Base-by-base conservation (phyloP, 2,329 filamentous ascomycete genomes). In the Cladosporium sp. region DNA sequence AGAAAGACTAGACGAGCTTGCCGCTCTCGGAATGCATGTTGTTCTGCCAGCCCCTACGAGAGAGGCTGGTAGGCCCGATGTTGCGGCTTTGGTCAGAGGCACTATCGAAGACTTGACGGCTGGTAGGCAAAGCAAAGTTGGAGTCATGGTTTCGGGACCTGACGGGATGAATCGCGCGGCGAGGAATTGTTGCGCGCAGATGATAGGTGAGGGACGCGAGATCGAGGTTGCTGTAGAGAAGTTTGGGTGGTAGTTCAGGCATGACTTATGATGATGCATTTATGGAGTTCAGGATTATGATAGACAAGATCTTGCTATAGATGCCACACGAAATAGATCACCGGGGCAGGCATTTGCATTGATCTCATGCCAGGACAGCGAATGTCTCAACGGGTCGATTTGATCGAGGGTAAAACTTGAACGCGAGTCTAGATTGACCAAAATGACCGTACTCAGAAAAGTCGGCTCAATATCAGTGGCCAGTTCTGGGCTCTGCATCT, bases 191-290 rank as follows among this genome's bases (percentile, higher is more conserved):
- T 87, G 84, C 72, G 83, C 86, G 1, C 71, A 72, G 6, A 75
- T 85, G 66, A 78, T 86, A 11, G 74, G 77, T 62, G 69, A 78
- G 8, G 87, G 87, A 0, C 74, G 73, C 57, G 73, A 84, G 71
- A 77, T 89, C 3, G 75, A 80, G 63, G 78, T 89, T 58, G 78
- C 81, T 31, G 83, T 89, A 29, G 88, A 90, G 83, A 90, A 90
- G 72, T 89, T 89, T 80, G 87, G 87, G 1, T 90, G 88, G 88
- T 90, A 56, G n/a, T 46, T 46, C 2, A 10, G n/a, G 10, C 7
- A 46, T 12, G 40, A 46, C n/a, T 46, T 23, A 46, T 12, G 40
- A 46, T 46, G 0, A 46, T 46, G 40, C 40, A 23, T 46, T 21
- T 4, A 3, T 46, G 40, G 40, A 3, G 40, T 46, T 46, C 8